A percentile compares a stretch with the other conserved stretches of the same genome.
Conservation (phyloP, 768 basidiomycete species). For the Xerocomellus chrysenteron region DNA sequence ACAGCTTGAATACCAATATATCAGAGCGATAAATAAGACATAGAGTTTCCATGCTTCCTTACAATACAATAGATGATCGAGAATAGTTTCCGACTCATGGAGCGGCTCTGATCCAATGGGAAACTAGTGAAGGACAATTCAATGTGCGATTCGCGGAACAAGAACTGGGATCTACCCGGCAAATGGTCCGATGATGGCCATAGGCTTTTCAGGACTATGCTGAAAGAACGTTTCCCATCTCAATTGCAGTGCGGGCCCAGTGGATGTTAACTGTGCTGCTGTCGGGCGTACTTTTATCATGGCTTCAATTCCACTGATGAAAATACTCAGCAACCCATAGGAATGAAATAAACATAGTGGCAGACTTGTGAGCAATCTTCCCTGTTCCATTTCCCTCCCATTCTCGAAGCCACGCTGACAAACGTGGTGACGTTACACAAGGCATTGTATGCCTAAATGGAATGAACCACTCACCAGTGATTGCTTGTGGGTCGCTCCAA, state of each 20-base stretch:
- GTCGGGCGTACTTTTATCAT: constrained; percentile 55
- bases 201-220: constrained; percentile 53
- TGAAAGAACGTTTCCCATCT: constrained; percentile 55
- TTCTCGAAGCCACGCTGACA: constrained; percentile 28
- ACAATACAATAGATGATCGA: constrained; percentile 7
- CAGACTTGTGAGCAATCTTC: constrained; percentile 55
- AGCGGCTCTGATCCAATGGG: constrained; percentile 13
- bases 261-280: constrained; percentile 43
- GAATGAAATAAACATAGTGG: neutral
- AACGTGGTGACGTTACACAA: neutral
- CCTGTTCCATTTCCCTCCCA: constrained; percentile 43
- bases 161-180: constrained; percentile 36
- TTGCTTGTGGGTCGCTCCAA: constrained; percentile 37
- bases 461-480: constrained; percentile 36
- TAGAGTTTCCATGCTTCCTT: neutral
- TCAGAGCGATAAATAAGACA: neutral
- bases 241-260: constrained; percentile 41
- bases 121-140: constrained; percentile 19
- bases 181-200: constrained; percentile 41
- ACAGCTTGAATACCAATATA: constrained; percentile 23
- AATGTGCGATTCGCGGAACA: neutral
- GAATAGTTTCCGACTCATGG: constrained; percentile 28
- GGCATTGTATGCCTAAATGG: neutral
- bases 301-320: constrained; percentile 48
- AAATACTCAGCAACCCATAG: neutral